Conservation (phyloP, 2,329 filamentous ascomycete species). For the Aspergillus brasiliensis region DNA sequence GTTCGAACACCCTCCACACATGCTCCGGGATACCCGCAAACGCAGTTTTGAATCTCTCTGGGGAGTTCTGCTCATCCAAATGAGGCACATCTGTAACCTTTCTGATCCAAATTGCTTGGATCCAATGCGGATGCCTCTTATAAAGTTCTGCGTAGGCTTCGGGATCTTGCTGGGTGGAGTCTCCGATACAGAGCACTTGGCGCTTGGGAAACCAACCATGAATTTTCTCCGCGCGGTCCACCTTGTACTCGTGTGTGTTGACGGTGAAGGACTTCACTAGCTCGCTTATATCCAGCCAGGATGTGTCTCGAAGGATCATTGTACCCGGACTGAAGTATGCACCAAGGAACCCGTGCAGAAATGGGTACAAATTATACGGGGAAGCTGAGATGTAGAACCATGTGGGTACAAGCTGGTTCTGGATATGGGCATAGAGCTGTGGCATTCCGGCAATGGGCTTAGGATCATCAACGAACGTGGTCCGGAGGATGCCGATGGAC, state of each 20-base stretch:
- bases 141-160: slow-evolving; percentile 85
- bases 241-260: slow-evolving; percentile 84
- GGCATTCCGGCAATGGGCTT: slow-evolving; percentile 78
- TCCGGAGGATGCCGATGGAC: slow-evolving; percentile 75
- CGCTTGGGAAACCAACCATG: slow-evolving; percentile 75
- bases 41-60: slow-evolving; percentile 76
- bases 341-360: slow-evolving; percentile 74
- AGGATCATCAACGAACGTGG: slow-evolving; percentile 79
- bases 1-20: slow-evolving; percentile 80
- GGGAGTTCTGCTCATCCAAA: slow-evolving; percentile 73
- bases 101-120: slow-evolving; percentile 80
- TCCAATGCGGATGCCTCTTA: slow-evolving; percentile 70
- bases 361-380: slow-evolving; percentile 91
- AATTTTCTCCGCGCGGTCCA: slow-evolving; percentile 75
- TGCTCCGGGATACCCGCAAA: slow-evolving; percentile 72
- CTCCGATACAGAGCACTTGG: slow-evolving; percentile 81
- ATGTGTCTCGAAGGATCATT: slow-evolving; percentile 80
- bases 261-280: slow-evolving; percentile 77
- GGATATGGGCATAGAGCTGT: slow-evolving; percentile 72
- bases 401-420: slow-evolving; percentile 61
- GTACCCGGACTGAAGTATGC: slow-evolving; percentile 74
- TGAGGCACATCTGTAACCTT: slow-evolving; percentile 76
- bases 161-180: slow-evolving; percentile 88
- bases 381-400: slow-evolving; percentile 95
- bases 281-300: slow-evolving; percentile 81